Evolutionary conservation across 768 basidiomycete species (phyloP).

Genomic region (Tulasnella sp.): DNA sequence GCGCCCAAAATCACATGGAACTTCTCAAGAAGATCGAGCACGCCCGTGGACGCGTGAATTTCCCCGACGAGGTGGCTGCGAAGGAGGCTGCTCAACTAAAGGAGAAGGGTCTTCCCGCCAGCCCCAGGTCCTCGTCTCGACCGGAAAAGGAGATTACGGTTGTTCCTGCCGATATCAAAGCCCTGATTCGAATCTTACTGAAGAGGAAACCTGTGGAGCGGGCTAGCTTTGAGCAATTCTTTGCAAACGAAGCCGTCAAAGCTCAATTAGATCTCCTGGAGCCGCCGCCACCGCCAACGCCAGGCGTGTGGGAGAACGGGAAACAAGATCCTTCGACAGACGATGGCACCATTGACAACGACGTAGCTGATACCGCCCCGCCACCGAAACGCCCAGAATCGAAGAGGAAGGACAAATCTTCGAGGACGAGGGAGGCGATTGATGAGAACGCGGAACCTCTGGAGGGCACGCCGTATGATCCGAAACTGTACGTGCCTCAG

Average conservation of each 20-base stretch:
- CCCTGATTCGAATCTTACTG: conserved; percentile 79
- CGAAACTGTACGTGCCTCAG: conserved; percentile 31
- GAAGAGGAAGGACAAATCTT: conserved; percentile 22
- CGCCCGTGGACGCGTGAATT: conserved; percentile 82
- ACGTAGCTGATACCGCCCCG: background rate
- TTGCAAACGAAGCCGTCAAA: conserved; percentile 69
- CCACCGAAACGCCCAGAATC: background rate
- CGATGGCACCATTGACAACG: conserved; percentile 40
- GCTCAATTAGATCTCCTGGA: conserved; percentile 76
- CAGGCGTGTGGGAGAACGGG: background rate
- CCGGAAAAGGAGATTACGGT: conserved; percentile 45
- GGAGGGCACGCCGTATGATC: conserved; percentile 33
- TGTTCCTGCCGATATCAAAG: conserved; percentile 84
- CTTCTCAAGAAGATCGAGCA: conserved; percentile 90
- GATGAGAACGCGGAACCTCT: conserved; percentile 26
- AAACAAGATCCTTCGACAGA: conserved; percentile 35
- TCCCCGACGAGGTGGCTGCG: conserved; percentile 84
- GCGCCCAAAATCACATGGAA: conserved; percentile 95
- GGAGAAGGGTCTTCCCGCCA: conserved; percentile 52
- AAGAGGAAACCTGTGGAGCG: conserved; percentile 83
- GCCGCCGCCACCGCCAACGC: background rate
- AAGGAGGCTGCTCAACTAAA: conserved; percentile 50
- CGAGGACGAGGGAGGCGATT: conserved; percentile 13
- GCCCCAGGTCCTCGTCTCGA: conserved; percentile 21
- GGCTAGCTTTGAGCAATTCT: conserved; percentile 91